Percentiles rank a stretch among this genome's conserved stretches.
These are phyloP conservation scores for Cynanchum wilfordii DNA, from an alignment of 257 asterid species.

Conservation along the genomic window DNA sequence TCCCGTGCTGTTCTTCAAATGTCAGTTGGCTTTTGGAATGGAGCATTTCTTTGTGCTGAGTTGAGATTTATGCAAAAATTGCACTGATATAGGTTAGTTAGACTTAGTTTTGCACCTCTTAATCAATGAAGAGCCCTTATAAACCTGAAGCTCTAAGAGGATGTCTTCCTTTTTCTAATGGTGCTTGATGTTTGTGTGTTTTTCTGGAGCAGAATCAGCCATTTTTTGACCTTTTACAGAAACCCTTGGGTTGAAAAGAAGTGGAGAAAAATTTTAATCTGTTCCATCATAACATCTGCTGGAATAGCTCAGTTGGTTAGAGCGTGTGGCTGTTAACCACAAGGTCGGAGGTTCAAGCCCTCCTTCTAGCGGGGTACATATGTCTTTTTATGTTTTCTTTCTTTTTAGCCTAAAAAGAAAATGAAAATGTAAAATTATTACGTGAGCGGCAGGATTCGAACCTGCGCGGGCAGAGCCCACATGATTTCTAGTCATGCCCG, in stretches of 20 bases:
- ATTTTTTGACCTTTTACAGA: too few relatives aligned
- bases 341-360: slow-evolving; percentile 97
- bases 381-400: too few relatives aligned
- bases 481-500: slow-evolving; percentile 98
- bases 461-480: slow-evolving; percentile 97
- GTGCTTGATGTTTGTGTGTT: too few relatives aligned
- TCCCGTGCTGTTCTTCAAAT: too few relatives aligned
- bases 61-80: not conserved
- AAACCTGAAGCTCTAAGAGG: not conserved
- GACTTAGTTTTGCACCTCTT: not conserved
- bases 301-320: slow-evolving; percentile 99
- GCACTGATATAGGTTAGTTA: not conserved
- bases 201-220: too few relatives aligned
- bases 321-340: slow-evolving; percentile 99
- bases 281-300: slow-evolving; percentile 40
- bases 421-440: too few relatives aligned
- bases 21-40: too few relatives aligned
- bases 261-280: too few relatives aligned
- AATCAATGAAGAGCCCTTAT: not conserved
- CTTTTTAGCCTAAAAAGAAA: too few relatives aligned
- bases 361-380: slow-evolving; percentile 42
- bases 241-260: too few relatives aligned
- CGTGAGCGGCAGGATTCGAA: slow-evolving; percentile 96
- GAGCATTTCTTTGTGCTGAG: too few relatives aligned
- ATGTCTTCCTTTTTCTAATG: too few relatives aligned